A percentile compares a stretch with the other conserved stretches of the same genome.
Evolutionary conservation across 2,329 filamentous ascomycete species (phyloP).

Genomic region (Ascochyta viciae-villosae): DNA sequence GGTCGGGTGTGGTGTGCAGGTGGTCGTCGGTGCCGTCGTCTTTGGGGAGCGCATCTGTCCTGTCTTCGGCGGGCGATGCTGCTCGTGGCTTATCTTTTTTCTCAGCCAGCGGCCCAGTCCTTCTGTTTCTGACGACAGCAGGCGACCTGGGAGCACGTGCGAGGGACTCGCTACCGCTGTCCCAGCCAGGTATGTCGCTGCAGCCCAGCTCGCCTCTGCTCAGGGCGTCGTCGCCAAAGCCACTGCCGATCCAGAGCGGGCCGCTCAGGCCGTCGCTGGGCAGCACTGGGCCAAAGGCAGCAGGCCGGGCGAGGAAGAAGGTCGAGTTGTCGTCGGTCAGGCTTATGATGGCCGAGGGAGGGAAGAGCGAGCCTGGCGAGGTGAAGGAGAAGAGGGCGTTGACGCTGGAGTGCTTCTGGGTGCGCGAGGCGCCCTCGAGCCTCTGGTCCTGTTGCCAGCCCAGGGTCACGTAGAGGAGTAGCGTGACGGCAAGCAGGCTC

Average conservation of each 20-base stretch:
- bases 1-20: conserved; percentile 63
- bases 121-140: conserved; percentile 13
- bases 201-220: conserved; percentile 85
- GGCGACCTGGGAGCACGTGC: conserved; percentile 11
- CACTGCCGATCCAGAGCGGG: conserved; percentile 90
- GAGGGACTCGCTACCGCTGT: conserved; percentile 55
- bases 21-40: conserved; percentile 87
- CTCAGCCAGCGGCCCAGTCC: conserved; percentile 14
- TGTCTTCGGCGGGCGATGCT: conserved; percentile 4
- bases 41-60: conserved; percentile 1
- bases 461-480: conserved; percentile 53
- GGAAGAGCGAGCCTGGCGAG: conserved; percentile 84
- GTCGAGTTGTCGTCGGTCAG: conserved; percentile 98
- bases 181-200: conserved; percentile 92
- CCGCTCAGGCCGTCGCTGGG: conserved; percentile 81
- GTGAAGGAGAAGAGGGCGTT: conserved; percentile 57
- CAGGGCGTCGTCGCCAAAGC: conserved; percentile 80
- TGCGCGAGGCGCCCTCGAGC: conserved; percentile 15
- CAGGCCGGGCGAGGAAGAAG: conserved; percentile 91
- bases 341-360: conserved; percentile 93
- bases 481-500: conserved; percentile 51
- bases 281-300: conserved; percentile 86
- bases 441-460: conserved; percentile 31
- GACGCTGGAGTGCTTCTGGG: conserved; percentile 44
- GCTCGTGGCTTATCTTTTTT: conserved; percentile 9